Evolutionary conservation across 1,139 yeast genomes (phyloP).

Genomic region (Suhomyces yuchorum): DNA sequence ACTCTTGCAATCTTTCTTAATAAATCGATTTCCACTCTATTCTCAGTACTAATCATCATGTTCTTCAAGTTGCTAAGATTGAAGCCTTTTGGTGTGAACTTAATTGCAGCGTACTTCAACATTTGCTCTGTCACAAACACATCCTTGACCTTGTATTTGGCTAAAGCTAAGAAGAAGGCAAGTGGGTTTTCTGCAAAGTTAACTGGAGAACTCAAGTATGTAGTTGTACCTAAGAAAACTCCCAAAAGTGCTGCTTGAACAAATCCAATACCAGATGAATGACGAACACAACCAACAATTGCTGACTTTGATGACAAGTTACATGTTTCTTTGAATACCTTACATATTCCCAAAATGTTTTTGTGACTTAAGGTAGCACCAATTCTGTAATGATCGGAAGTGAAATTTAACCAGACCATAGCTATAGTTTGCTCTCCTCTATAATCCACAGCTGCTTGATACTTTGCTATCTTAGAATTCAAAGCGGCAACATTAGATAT

Average conservation of each 20-base stretch:
- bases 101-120: conserved; percentile 72
- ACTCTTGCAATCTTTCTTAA: conserved; percentile 62
- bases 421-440: conserved; percentile 51
- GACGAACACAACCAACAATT: conserved; percentile 83
- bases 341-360: conserved; percentile 75
- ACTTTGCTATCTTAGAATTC: conserved; percentile 45
- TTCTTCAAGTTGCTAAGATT: conserved; percentile 69
- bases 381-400: conserved; percentile 70
- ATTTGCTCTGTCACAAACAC: conserved; percentile 84
- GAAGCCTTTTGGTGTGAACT: conserved; percentile 65
- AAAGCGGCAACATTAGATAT: conserved; percentile 52
- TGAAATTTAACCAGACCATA: conserved; percentile 66
- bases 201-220: conserved; percentile 76
- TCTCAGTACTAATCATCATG: conserved; percentile 79
- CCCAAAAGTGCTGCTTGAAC: conserved; percentile 82
- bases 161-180: conserved; percentile 68
- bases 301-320: conserved; percentile 74
- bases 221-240: conserved; percentile 81
- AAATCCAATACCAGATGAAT: conserved; percentile 84
- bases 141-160: conserved; percentile 82
- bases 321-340: conserved; percentile 89
- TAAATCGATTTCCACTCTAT: conserved; percentile 68
- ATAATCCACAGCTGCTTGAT: conserved; percentile 47
- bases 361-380: conserved; percentile 68
- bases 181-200: conserved; percentile 78